Evolutionary conservation across 2,329 filamentous ascomycete species (phyloP).

Genomic region (Xylariales sp.): DNA sequence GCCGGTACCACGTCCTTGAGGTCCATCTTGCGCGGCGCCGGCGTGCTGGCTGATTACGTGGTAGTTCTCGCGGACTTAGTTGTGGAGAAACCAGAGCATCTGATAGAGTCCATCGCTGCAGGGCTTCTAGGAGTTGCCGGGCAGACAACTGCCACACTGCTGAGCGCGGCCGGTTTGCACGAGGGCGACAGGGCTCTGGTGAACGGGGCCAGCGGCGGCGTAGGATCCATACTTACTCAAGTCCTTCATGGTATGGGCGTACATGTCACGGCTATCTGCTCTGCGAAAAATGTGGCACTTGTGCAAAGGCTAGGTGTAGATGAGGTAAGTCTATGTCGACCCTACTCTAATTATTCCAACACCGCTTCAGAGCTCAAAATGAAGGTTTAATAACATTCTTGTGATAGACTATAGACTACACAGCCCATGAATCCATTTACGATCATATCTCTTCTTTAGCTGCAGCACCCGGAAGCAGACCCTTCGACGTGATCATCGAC

Average conservation of each 20-base stretch:
- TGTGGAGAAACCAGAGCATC: not conserved
- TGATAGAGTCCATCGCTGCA: not conserved
- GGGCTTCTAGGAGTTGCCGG: conserved; percentile 11
- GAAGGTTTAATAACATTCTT: no score
- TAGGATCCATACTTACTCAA: conserved; percentile 6
- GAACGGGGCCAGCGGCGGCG: conserved; percentile 8
- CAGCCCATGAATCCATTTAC: not conserved
- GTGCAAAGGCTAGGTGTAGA: conserved; percentile 4
- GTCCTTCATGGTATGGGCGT: conserved; percentile 1
- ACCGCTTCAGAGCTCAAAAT: no score
- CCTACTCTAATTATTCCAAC: no score
- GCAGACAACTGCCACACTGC: conserved; percentile 4
- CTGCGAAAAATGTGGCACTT: conserved; percentile 1
- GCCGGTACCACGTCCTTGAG: conserved; percentile 3
- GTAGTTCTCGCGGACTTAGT: conserved; percentile 3
- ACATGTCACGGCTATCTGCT: conserved; percentile 5
- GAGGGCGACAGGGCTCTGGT: conserved; percentile 2
- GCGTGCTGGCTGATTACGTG: conserved; percentile 2
- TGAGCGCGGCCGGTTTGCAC: not conserved
- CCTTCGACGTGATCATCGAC: conserved; percentile 4
- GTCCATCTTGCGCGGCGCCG: not conserved
- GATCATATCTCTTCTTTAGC: not conserved
- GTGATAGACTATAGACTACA: conserved; percentile 7
- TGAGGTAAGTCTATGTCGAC: not conserved
- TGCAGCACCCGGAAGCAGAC: not conserved